A percentile compares a stretch with the other conserved stretches of the same genome.
Evolutionary conservation across 208 protist genomes (phyloP).

Genomic region (Herpetomonas samuelpessoai): DNA sequence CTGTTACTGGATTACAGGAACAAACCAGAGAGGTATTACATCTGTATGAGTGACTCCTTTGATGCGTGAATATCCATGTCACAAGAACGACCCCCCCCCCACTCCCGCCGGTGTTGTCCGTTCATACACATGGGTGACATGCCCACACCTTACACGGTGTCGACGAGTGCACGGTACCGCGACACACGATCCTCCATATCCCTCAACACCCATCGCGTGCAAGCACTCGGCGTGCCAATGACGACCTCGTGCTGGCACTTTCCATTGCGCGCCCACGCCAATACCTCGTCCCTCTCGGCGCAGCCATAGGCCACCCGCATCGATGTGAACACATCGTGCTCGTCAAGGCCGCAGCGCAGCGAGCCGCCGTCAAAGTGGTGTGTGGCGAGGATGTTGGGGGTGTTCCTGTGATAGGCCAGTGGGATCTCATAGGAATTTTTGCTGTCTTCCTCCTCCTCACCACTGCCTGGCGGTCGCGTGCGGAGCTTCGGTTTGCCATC

Average conservation of each 20-base stretch:
- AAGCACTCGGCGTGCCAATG: constrained; percentile 75
- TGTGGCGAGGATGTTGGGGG: constrained; percentile 34
- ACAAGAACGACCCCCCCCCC: too few species aligned
- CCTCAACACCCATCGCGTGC: constrained; percentile 45
- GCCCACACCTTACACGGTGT: too few species aligned
- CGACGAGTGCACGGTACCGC: too few species aligned
- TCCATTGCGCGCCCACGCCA: constrained; percentile 62
- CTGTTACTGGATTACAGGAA: too few species aligned
- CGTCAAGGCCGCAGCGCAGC: constrained; percentile 32
- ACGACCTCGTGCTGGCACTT: constrained; percentile 70
- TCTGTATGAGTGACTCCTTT: too few species aligned
- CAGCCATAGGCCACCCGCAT: constrained; percentile 34
- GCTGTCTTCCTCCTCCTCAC: too few species aligned
- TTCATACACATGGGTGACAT: too few species aligned
- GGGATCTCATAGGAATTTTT: constrained; percentile 11
- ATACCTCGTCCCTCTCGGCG: constrained; percentile 39
- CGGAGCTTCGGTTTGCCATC: background rate
- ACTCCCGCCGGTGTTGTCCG: too few species aligned
- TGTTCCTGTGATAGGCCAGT: constrained; percentile 39
- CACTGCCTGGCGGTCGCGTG: too few species aligned
- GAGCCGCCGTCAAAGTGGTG: constrained; percentile 31
- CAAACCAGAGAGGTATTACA: too few species aligned
- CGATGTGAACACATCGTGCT: constrained; percentile 3
- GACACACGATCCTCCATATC: constrained; percentile 15
- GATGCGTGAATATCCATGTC: too few species aligned